phyloP scores from a whole-genome alignment of 345 rosid genomes.

The Lepidium sativum region DNA sequence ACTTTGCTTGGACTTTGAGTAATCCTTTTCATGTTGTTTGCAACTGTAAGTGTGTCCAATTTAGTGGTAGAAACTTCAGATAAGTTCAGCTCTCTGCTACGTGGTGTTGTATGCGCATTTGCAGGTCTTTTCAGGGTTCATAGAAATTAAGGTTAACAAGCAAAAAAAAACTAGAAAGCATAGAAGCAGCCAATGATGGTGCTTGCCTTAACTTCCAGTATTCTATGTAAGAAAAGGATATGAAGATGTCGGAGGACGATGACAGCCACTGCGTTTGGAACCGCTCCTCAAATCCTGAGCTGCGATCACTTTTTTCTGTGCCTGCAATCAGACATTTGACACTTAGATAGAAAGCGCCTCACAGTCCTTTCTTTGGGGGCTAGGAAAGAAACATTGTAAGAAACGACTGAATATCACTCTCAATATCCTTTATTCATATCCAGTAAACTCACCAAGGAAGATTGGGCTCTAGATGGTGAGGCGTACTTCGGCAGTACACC shows the following conservation, averaged over 20 bases:
- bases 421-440: neutral
- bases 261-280: constrained; percentile 61
- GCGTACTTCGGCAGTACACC: constrained; percentile 25
- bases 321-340: constrained; percentile 32
- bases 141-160: constrained; percentile 52
- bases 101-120: constrained; percentile 29
- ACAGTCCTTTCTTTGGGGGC: neutral
- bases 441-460: constrained; percentile 39
- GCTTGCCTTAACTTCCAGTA: neutral
- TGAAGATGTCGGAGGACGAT: constrained; percentile 50
- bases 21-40: constrained; percentile 31
- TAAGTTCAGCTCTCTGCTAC: constrained; percentile 37
- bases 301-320: constrained; percentile 44
- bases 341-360: neutral
- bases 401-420: neutral
- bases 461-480: constrained; percentile 30
- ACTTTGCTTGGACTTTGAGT: constrained; percentile 23
- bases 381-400: neutral
- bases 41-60: constrained; percentile 22
- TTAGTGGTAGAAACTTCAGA: constrained; percentile 38
- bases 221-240: constrained; percentile 58
- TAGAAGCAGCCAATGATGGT: neutral
- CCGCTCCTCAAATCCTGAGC: constrained; percentile 48
- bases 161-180: constrained; percentile 8
- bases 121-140: constrained; percentile 59